Conservation (phyloP, 2,329 filamentous ascomycete species). For the Scedosporium apiospermum region DNA sequence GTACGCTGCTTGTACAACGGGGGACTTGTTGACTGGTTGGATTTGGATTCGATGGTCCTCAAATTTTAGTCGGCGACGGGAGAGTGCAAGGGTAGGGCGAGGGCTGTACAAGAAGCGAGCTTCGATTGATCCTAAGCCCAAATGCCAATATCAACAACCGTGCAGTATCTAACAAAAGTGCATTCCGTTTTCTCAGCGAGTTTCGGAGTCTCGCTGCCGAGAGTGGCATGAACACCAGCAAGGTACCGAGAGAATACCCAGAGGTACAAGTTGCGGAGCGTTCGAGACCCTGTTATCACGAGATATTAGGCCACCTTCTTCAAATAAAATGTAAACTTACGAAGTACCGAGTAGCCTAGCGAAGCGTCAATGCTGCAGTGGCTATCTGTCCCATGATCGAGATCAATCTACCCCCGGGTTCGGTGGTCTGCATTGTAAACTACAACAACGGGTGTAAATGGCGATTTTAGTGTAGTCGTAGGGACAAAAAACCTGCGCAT, state of each 20-base stretch:
- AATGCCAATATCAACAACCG: background rate
- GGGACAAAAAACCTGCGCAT: no score
- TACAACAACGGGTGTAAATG: background rate
- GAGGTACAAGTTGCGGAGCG: slow-evolving; percentile 26
- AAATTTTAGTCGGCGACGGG: no score
- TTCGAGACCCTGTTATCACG: slow-evolving; percentile 43
- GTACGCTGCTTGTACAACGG: background rate
- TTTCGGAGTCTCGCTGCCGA: slow-evolving; percentile 34
- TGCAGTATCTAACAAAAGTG: slow-evolving; percentile 8
- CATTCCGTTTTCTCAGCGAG: slow-evolving; percentile 13
- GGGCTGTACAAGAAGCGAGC: no score
- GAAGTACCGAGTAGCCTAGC: background rate
- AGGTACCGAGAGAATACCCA: slow-evolving; percentile 38
- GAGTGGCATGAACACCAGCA: slow-evolving; percentile 38
- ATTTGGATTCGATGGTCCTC: slow-evolving; percentile 25
- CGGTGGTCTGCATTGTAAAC: background rate
- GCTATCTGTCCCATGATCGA: background rate
- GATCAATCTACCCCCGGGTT: slow-evolving; percentile 4
- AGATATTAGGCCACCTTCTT: slow-evolving; percentile 10
- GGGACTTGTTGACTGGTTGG: slow-evolving; percentile 33
- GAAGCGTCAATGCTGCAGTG: background rate
- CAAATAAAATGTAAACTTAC: background rate
- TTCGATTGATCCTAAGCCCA: slow-evolving; percentile 5
- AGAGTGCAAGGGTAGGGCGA: no score
- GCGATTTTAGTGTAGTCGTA: no score